Base-by-base conservation (phyloP, 2,329 filamentous ascomycete genomes). In the Lachnellula suecica region DNA sequence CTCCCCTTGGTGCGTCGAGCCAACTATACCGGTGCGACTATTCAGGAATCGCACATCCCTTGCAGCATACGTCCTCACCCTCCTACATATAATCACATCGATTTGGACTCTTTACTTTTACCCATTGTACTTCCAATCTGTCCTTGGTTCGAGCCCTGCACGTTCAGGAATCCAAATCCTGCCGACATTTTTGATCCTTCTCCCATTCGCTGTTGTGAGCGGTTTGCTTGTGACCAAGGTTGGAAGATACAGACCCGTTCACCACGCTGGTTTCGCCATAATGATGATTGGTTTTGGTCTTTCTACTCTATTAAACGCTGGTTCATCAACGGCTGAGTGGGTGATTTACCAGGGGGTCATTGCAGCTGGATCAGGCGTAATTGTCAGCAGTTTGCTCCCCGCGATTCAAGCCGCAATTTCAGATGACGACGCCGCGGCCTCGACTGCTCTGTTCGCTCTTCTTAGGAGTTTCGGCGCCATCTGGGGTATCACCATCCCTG, bases 101-200 rank as follows among this genome's bases (percentile, higher is more conserved):
- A 68, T 68, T 43, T 73, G 71, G 67, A 52, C 63, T 7, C 38
- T 49, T 5, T 75, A 71, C 62, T 74, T 75, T 50, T 63, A 77
- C 10, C 74, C 75, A 4, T 65, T 78, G 48, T 79, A 74, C 66
- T 77, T 79, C 61, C 74, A 79, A 65, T 68, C 71, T 37, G 69
- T 78, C 54, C 67, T 68, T 46, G 65, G 65, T 25, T 61, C 63
- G 41, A 63, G 55, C 27, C 63, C 71, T 0, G 63, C 63, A 6
- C 44, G 56, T 44, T 70, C 69, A 0, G 73, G 72, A 10, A 61
- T 74, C 9, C 58, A 63, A 31, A 67, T 69, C 29, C 63, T 76
- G 20, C 70, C 74, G 2, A 58, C 67, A 1, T 68, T 71, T 56
- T 62, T 77, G n/a, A 20, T 42, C n/a, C 19, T 41, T n/a, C 11